A percentile compares a stretch with the other conserved stretches of the same genome.
These are phyloP conservation scores for Kernera saxatilis DNA, from an alignment of 345 rosid species.

Conservation along the genomic window DNA sequence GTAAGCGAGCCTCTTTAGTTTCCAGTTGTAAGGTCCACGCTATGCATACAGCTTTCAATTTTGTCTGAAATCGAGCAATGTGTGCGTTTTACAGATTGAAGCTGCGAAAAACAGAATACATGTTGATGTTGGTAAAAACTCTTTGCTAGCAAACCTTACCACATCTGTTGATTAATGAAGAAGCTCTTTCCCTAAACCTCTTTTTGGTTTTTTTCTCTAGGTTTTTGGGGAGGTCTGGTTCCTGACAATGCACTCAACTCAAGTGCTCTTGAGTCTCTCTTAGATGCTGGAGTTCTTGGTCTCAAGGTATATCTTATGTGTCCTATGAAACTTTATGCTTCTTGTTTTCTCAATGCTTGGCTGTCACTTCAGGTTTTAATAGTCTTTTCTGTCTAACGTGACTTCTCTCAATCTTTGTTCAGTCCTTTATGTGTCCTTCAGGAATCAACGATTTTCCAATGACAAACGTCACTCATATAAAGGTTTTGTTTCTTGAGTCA, in stretches of 20 bases:
- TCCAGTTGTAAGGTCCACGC: not conserved
- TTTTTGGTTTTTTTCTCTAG: conserved; percentile 31
- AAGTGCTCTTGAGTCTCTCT: conserved; percentile 61
- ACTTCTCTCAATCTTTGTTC: conserved; percentile 23
- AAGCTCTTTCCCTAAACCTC: not conserved
- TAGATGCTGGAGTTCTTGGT: conserved; percentile 86
- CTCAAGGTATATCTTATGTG: conserved; percentile 56
- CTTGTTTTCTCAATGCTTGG: not conserved
- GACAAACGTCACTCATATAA: conserved; percentile 80
- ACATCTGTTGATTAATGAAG: conserved; percentile 5
- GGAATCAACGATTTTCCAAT: conserved; percentile 96
- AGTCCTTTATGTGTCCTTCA: conserved; percentile 99
- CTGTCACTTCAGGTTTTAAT: not conserved
- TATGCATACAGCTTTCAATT: not conserved
- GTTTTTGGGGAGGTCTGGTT: conserved; percentile 98
- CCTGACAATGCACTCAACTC: conserved; percentile 86
- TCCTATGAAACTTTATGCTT: not conserved
- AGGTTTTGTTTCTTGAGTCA: conserved; percentile 40
- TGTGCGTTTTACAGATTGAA: conserved; percentile 39
- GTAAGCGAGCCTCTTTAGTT: conserved; percentile 25
- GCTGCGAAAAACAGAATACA: conserved; percentile 73
- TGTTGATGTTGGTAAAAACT: conserved; percentile 79
- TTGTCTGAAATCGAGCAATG: conserved; percentile 2
- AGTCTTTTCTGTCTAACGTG: conserved; percentile 6
- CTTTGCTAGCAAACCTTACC: conserved; percentile 12